These are phyloP conservation scores for Lactifluus rugatus DNA, from an alignment of 768 basidiomycete species.

Conservation along the genomic window DNA sequence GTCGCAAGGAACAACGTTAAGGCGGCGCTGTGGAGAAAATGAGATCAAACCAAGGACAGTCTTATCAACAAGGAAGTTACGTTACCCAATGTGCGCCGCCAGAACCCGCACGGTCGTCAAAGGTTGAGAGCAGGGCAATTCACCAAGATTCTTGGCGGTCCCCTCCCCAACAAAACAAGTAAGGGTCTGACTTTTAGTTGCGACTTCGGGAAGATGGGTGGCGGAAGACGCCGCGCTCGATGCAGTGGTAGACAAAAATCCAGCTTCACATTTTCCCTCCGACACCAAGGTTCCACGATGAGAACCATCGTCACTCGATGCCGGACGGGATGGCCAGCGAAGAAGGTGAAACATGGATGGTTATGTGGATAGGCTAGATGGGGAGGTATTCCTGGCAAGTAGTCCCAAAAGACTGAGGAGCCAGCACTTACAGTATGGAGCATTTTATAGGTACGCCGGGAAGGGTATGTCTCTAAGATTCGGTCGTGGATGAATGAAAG, in stretches of 20 bases:
- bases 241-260: constrained; percentile 1
- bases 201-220: constrained; percentile 11
- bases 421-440: not conserved
- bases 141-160: not conserved
- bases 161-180: not conserved
- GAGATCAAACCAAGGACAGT: not conserved
- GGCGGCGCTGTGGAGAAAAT: constrained; percentile 46
- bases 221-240: constrained; percentile 9
- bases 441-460: constrained; percentile 15
- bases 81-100: constrained; percentile 19
- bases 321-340: constrained; percentile 12
- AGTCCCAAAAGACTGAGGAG: not conserved
- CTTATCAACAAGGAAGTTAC: not conserved
- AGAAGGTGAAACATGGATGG: constrained; percentile 6
- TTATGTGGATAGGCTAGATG: not conserved
- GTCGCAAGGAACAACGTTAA: constrained; percentile 78
- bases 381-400: constrained; percentile 4
- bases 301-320: not conserved
- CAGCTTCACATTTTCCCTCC: not conserved
- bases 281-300: not conserved
- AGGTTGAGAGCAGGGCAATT: constrained; percentile 1
- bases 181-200: not conserved
- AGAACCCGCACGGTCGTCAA: constrained; percentile 16
- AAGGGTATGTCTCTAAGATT: not conserved
- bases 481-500: not conserved